Evolutionary conservation across 768 basidiomycete species (phyloP), one percentile per base, ranked within the genome.

Genomic region (Boletus tomentosulus): DNA sequence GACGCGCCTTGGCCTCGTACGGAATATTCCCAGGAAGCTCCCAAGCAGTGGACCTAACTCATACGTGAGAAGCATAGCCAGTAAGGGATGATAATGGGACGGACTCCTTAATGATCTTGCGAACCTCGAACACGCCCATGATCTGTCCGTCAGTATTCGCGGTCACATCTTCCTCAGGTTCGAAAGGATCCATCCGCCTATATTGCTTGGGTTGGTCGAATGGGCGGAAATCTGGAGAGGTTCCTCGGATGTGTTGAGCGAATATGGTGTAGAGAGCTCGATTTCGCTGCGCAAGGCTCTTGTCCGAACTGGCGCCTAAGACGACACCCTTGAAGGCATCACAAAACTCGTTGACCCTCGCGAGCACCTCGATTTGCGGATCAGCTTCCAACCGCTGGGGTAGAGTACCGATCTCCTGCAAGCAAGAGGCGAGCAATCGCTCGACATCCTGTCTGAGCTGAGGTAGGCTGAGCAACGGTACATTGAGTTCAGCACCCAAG

Each of bases 301-400:
- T 76, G 53, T 71, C 59, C 4, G 67, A 61, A 35, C 63, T 57
- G 5, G 56, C 50, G 1, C 76, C 79, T 5, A 64, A 58, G 22
- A 76, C 71, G 1, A 55, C 56, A 3, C 60, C 57, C 22, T 60
- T 66, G 42, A 78, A 68, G 3, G 67, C 74, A 19, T 66, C 60
- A 51, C 75, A 80, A 54, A 86, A 85, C 0, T 59, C 60, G 0
- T 67, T 76, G 38, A 84, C 67, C 9, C 73, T 72, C 4, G 63
- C 60, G 3, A 78, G 67, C 1, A 85, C 69, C 57, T 82, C 79
- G 2, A 75, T 72, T 3, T 74, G 66, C 0, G 81, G 75, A 30
- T 82, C 74, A 8, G 55, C 57, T 2, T 63, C 65, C 11, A 74
- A 60, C 0, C 66, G 66, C 0, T 64, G 57, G 0, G 85, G 84